Conservation (phyloP, 352 stramenopile genomes). For the Thraustochytrium striatum region DNA sequence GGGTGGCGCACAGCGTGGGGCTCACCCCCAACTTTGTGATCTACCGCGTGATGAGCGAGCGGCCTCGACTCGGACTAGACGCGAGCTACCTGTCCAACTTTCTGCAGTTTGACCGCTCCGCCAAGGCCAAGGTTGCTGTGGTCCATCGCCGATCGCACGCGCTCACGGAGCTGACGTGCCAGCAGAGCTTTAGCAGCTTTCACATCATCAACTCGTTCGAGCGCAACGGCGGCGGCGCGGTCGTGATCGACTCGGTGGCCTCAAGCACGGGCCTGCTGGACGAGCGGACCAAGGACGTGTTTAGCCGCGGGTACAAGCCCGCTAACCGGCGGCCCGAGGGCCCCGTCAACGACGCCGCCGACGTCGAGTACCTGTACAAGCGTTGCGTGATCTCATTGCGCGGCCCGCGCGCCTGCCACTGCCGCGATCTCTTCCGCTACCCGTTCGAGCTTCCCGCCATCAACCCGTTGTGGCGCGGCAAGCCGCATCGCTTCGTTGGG, state of each 20-base stretch:
- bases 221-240: not conserved
- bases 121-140: not conserved
- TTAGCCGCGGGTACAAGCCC: slow-evolving; percentile 34
- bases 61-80: not conserved
- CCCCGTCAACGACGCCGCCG: not conserved
- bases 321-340: not conserved
- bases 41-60: slow-evolving; percentile 34
- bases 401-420: not conserved
- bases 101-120: not conserved
- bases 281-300: slow-evolving; percentile 29
- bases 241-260: slow-evolving; percentile 32
- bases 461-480: not conserved
- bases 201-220: slow-evolving; percentile 45
- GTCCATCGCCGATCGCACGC: not conserved
- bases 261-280: slow-evolving; percentile 34
- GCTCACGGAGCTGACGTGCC: not conserved
- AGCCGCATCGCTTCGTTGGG: slow-evolving; percentile 35
- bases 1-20: slow-evolving; percentile 37
- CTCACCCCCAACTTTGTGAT: slow-evolving; percentile 33
- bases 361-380: slow-evolving; percentile 32
- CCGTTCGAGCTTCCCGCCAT: slow-evolving; percentile 32
- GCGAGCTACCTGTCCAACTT: slow-evolving; percentile 13
- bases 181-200: slow-evolving; percentile 45
- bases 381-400: not conserved
- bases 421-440: slow-evolving; percentile 22